Evolutionary conservation across 2,329 filamentous ascomycete genomes (phyloP).

Genomic region (Ceratocystis albifundus): DNA sequence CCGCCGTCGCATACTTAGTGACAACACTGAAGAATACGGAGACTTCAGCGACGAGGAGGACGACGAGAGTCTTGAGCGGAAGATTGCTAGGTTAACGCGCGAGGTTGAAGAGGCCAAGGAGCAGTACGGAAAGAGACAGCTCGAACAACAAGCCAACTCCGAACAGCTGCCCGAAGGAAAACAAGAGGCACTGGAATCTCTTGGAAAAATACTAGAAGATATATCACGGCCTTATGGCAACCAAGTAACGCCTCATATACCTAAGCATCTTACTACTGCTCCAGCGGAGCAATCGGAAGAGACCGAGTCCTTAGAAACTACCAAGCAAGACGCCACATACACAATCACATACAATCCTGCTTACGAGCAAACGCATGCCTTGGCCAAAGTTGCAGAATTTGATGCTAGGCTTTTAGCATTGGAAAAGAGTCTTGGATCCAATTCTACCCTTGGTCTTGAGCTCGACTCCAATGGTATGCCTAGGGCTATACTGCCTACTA

Average conservation of each 20-base stretch:
- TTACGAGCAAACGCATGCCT: constrained; percentile 56
- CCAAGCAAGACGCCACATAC: constrained; percentile 40
- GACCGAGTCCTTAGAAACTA: constrained; percentile 25
- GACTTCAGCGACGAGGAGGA: constrained; percentile 64
- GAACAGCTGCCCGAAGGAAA: constrained; percentile 33
- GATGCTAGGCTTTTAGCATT: constrained; percentile 67
- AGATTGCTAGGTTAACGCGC: constrained; percentile 67
- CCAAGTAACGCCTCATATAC: constrained; percentile 14
- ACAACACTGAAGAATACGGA: constrained; percentile 55
- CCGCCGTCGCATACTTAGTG: constrained; percentile 49
- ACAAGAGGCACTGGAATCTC: constrained; percentile 50
- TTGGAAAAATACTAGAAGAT: constrained; percentile 61
- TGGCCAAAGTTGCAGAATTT: constrained; percentile 77
- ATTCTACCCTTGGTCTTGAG: constrained; percentile 54
- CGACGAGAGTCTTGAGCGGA: constrained; percentile 60
- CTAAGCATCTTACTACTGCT: background rate
- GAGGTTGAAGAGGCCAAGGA: constrained; percentile 67
- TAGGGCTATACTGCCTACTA: constrained; percentile 65
- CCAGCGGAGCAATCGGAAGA: constrained; percentile 21
- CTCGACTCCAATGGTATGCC: constrained; percentile 45
- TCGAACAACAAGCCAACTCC: constrained; percentile 36
- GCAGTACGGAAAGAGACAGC: constrained; percentile 46
- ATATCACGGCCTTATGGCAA: constrained; percentile 36
- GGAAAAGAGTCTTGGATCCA: constrained; percentile 71
- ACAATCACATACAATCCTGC: constrained; percentile 52